Conservation (phyloP, 169 alveolate genomes). For the Sarcocystis neurona region DNA sequence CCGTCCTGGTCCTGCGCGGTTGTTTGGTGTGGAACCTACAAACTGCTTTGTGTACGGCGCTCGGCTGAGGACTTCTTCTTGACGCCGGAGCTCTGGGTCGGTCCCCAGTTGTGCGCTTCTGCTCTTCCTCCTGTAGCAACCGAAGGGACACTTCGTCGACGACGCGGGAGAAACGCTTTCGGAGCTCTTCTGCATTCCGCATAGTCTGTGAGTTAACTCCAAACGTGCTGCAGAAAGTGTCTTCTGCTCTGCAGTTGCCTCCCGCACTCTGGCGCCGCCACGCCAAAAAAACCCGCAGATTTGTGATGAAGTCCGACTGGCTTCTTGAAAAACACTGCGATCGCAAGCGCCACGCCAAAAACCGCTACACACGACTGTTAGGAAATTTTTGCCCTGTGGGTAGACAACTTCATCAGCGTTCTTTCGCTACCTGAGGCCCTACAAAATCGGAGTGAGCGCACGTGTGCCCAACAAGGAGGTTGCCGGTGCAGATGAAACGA, state of each 20-base stretch:
- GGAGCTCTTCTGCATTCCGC: conserved; percentile 45
- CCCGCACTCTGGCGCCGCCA: conserved; percentile 22
- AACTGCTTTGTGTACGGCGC: no score
- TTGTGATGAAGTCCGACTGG: conserved; percentile 62
- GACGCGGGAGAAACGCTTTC: conserved; percentile 36
- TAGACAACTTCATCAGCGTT: no score
- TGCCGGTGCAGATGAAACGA: no score
- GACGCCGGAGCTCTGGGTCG: neutral
- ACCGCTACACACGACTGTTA: no score
- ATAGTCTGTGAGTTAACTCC: conserved; percentile 38
- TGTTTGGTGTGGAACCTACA: no score
- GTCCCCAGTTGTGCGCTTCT: no score
- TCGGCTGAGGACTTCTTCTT: neutral
- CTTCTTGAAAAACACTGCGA: conserved; percentile 44
- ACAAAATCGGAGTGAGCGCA: no score
- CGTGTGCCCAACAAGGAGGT: no score
- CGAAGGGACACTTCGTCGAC: conserved; percentile 41
- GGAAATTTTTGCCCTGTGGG: no score
- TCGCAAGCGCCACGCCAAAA: neutral
- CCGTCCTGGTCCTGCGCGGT: no score
- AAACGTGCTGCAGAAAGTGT: conserved; percentile 23
- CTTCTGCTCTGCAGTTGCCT: conserved; percentile 22
- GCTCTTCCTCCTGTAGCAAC: no score
- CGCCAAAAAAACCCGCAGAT: conserved; percentile 33
- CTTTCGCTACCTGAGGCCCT: no score